Evolutionary conservation across 2,329 filamentous ascomycete species (phyloP).

Genomic region (Ceratocystis papillata): DNA sequence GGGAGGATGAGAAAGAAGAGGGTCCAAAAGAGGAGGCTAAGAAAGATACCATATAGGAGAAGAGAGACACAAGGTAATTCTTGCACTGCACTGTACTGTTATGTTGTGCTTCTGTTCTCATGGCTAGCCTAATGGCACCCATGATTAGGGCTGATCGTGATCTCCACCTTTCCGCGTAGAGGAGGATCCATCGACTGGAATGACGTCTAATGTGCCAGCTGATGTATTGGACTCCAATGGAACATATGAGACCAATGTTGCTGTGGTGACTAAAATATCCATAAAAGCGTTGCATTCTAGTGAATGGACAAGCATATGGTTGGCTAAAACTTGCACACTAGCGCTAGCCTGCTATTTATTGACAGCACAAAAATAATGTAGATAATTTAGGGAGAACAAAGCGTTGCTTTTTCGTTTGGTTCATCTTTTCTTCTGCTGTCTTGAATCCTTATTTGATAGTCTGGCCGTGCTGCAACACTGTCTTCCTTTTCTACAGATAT

Average conservation of each 20-base stretch:
- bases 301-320: not conserved
- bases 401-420: not conserved
- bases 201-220: not conserved
- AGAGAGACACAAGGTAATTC: not conserved
- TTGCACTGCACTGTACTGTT: not conserved
- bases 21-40: not conserved
- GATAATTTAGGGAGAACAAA: not conserved
- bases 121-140: not conserved
- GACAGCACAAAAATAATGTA: conserved; percentile 1
- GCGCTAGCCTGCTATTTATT: conserved; percentile 10
- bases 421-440: not conserved
- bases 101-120: too few relatives aligned
- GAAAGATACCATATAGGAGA: not conserved
- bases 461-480: not conserved
- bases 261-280: conserved; percentile 5
- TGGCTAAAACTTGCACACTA: not conserved
- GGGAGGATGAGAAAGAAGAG: conserved; percentile 22
- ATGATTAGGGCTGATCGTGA: not conserved
- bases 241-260: not conserved
- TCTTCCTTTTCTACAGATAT: not conserved
- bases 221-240: not conserved
- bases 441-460: not conserved
- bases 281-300: not conserved
- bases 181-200: not conserved
- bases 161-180: not conserved